Evolutionary conservation across 2,329 filamentous ascomycete species (phyloP).

Genomic region (Shiraia bambusicola): DNA sequence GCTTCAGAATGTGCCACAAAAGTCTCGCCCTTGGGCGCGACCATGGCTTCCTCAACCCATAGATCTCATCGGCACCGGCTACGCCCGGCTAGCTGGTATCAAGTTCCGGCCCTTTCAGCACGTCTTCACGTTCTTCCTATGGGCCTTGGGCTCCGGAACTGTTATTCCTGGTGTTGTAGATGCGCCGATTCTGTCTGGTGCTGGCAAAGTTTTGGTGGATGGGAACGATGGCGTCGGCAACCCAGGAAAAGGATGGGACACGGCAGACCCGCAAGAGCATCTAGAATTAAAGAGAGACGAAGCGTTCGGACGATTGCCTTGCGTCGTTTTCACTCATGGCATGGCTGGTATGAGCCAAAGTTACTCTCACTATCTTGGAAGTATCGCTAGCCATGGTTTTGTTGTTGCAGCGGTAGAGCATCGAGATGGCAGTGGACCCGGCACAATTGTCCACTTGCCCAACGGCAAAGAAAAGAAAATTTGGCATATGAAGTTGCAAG

Average conservation of each 20-base stretch:
- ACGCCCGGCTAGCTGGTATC: conserved; percentile 46
- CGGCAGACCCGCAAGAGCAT: conserved; percentile 20
- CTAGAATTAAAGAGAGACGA: conserved; percentile 29
- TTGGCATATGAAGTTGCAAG: conserved; percentile 42
- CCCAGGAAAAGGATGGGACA: conserved; percentile 17
- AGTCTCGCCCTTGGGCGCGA: conserved; percentile 39
- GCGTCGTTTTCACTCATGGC: conserved; percentile 51
- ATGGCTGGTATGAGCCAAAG: conserved; percentile 50
- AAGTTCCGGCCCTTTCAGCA: conserved; percentile 38
- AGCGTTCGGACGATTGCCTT: conserved; percentile 38
- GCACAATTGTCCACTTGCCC: conserved; percentile 43
- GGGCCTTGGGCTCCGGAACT: conserved; percentile 46
- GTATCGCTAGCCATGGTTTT: conserved; percentile 49
- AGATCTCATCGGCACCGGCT: conserved; percentile 47
- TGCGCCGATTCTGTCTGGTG: conserved; percentile 40
- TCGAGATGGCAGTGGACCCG: conserved; percentile 50
- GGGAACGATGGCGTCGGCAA: conserved; percentile 15
- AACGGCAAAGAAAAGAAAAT: conserved; percentile 38
- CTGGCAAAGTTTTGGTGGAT: conserved; percentile 25
- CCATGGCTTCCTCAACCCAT: conserved; percentile 50
- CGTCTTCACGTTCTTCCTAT: conserved; percentile 46
- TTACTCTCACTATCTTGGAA: conserved; percentile 51
- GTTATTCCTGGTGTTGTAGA: conserved; percentile 49
- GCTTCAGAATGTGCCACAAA: conserved; percentile 18
- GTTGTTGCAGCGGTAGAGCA: conserved; percentile 52